Evolutionary conservation across 148 eudicot genomes (phyloP).

Genomic region (Rheum nobile): DNA sequence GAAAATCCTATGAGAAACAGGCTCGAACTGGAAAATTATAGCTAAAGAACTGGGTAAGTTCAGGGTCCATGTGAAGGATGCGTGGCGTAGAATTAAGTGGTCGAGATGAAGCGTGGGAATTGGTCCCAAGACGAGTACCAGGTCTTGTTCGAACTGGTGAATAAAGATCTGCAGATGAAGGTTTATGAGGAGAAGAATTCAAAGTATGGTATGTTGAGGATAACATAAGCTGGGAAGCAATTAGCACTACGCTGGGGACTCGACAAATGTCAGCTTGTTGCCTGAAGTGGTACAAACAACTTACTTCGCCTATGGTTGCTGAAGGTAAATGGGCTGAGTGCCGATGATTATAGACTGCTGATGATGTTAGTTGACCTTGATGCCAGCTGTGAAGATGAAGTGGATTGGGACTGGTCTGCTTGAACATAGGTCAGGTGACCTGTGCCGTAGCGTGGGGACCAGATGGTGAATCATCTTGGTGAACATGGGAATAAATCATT

Average conservation of each 20-base stretch:
- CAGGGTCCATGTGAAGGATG: constrained; percentile 32
- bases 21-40: constrained; percentile 21
- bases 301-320: constrained; percentile 25
- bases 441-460: constrained; percentile 24
- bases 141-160: constrained; percentile 26
- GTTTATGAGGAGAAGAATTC: constrained; percentile 17
- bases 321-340: constrained; percentile 25
- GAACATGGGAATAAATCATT: constrained; percentile 18
- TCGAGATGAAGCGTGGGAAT: constrained; percentile 15
- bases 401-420: constrained; percentile 30
- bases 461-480: constrained; percentile 31
- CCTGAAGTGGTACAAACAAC: constrained; percentile 22
- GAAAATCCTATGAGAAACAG: constrained; percentile 15
- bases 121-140: constrained; percentile 41
- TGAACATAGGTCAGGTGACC: constrained; percentile 30
- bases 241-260: constrained; percentile 18
- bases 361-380: constrained; percentile 20
- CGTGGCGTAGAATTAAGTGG: constrained; percentile 18
- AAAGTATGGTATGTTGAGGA: constrained; percentile 32
- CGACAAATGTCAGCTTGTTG: constrained; percentile 18
- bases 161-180: constrained; percentile 25
- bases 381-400: constrained; percentile 30
- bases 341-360: constrained; percentile 32
- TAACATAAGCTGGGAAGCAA: constrained; percentile 31
- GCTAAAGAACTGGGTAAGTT: constrained; percentile 26